These are phyloP conservation scores for Fusarium cyanostomum DNA, from an alignment of 2,329 filamentous ascomycete genomes.

Conservation along the genomic window DNA sequence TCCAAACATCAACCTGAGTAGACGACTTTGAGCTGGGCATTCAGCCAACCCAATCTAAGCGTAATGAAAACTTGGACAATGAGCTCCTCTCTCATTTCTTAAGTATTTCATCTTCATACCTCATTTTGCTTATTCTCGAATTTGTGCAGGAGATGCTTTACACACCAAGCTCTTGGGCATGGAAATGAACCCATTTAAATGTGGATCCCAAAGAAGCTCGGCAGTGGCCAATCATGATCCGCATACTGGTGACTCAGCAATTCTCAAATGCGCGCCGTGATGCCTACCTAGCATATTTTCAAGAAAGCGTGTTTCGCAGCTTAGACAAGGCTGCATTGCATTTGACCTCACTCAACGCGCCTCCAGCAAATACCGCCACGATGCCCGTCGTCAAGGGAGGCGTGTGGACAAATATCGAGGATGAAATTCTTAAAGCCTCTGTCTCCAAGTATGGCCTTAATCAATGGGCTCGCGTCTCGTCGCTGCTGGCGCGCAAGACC, in stretches of 20 bases:
- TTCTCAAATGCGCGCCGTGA: conserved; percentile 15
- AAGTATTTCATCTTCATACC: no score
- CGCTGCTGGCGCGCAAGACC: conserved; percentile 94
- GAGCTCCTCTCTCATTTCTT: no score
- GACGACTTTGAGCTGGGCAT: no score
- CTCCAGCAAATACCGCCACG: conserved; percentile 40
- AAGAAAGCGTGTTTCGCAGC: conserved; percentile 39
- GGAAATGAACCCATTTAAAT: neutral
- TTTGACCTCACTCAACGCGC: conserved; percentile 30
- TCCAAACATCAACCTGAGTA: neutral
- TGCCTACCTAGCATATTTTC: conserved; percentile 44
- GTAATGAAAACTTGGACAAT: no score
- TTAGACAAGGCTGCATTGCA: conserved; percentile 31
- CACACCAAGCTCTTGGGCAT: neutral
- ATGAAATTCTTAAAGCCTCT: conserved; percentile 96
- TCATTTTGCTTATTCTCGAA: no score
- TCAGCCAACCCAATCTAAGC: no score
- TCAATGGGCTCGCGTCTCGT: conserved; percentile 98
- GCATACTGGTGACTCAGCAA: conserved; percentile 35
- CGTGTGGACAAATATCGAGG: conserved; percentile 81
- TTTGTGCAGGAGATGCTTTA: no score
- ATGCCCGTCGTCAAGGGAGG: conserved; percentile 81
- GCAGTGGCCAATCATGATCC: conserved; percentile 22
- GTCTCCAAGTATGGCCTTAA: conserved; percentile 96
- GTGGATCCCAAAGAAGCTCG: conserved; percentile 1